Percentiles rank a stretch among this genome's conserved stretches.
Evolutionary conservation across 2,329 filamentous ascomycete species (phyloP).

Genomic region (Neoscytalidium dimidiatum): DNA sequence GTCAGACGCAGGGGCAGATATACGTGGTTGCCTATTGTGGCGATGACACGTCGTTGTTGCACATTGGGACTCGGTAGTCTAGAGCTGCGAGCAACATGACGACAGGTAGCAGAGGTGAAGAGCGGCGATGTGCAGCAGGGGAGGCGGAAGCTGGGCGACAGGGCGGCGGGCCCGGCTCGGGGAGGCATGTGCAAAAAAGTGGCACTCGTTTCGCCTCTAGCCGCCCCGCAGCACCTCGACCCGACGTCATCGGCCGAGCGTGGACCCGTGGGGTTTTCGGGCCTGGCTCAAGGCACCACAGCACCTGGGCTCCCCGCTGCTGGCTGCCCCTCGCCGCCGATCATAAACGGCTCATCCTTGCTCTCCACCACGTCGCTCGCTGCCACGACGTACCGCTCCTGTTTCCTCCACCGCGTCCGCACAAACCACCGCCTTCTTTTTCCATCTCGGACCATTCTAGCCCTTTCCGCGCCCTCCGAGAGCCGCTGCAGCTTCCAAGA

Average conservation of each 20-base stretch:
- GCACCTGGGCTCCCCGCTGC: not conserved
- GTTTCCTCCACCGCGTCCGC: not conserved
- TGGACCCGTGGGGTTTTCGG: not conserved
- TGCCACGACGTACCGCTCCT: not conserved
- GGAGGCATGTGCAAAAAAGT: not conserved
- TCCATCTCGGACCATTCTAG: not conserved
- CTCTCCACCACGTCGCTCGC: constrained; percentile 3
- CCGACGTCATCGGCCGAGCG: constrained; percentile 2
- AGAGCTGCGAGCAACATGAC: not conserved
- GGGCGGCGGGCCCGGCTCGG: not conserved
- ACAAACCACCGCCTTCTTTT: not conserved
- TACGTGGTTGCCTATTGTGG: not conserved
- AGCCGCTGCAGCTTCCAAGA: not conserved
- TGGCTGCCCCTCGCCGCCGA: constrained; percentile 12
- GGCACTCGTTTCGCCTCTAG: not conserved
- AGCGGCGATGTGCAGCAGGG: not conserved
- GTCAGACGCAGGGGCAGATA: not conserved
- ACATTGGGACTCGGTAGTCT: too few species aligned
- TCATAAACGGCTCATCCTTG: constrained; percentile 15
- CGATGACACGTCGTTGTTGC: not conserved
- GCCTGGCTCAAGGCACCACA: not conserved
- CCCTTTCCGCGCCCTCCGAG: not conserved
- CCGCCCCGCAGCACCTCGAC: not conserved
- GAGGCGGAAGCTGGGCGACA: not conserved
- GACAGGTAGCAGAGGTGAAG: not conserved